These are phyloP conservation scores for Paraphoma chrysanthemicola DNA, from an alignment of 2,329 filamentous ascomycete genomes.

Conservation along the genomic window DNA sequence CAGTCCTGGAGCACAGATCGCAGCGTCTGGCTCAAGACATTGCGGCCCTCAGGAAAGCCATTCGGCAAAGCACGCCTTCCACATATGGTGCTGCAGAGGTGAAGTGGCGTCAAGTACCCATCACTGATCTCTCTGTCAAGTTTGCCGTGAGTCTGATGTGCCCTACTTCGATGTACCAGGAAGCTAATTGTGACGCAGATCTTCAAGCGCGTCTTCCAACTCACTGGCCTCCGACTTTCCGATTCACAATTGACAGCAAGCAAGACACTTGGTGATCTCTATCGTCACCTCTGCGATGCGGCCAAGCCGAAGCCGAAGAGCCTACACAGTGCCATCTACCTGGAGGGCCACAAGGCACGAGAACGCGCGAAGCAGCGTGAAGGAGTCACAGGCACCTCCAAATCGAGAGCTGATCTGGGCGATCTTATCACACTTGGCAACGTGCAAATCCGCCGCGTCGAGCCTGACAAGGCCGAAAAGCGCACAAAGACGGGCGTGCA, in stretches of 20 bases:
- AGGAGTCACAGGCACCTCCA: not conserved
- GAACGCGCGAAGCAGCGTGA: slow-evolving; percentile 15
- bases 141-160: slow-evolving; percentile 40
- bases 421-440: slow-evolving; percentile 59
- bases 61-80: slow-evolving; percentile 15
- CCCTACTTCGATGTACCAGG: not conserved
- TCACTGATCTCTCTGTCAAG: slow-evolving; percentile 39
- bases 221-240: slow-evolving; percentile 78
- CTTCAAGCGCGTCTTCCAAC: slow-evolving; percentile 78
- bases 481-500: slow-evolving; percentile 76
- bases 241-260: slow-evolving; percentile 67
- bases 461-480: slow-evolving; percentile 73
- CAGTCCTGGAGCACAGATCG: slow-evolving; percentile 22
- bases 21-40: slow-evolving; percentile 20
- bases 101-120: slow-evolving; percentile 35
- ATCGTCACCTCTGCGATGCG: slow-evolving; percentile 42
- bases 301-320: slow-evolving; percentile 56
- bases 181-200: slow-evolving; percentile 61
- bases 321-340: slow-evolving; percentile 66
- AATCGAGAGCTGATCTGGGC: slow-evolving; percentile 24
- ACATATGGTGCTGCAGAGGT: slow-evolving; percentile 13
- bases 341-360: slow-evolving; percentile 30
- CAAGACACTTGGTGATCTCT: slow-evolving; percentile 48
- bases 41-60: slow-evolving; percentile 17
- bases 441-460: slow-evolving; percentile 69